These are phyloP conservation scores for Eutrema salsugineum DNA, from an alignment of 441 rosid genomes.

Conservation along the genomic window DNA sequence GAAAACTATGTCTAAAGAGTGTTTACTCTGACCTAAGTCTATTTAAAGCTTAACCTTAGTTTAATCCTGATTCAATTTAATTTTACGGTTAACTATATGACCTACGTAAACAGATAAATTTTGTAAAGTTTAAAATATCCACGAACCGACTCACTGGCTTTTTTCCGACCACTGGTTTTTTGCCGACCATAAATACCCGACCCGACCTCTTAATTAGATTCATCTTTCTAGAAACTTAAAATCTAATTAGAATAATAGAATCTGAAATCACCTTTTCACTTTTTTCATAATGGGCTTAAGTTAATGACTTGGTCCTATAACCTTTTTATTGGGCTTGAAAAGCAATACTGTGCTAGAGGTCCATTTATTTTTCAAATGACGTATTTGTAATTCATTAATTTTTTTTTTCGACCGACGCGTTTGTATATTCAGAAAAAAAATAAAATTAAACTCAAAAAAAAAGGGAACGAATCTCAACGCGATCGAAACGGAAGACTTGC, in stretches of 20 bases:
- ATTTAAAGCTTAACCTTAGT: not conserved
- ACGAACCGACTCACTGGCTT: not conserved
- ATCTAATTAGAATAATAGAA: too few species aligned
- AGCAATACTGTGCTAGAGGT: not conserved
- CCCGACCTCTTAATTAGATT: not conserved
- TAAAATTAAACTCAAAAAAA: too few species aligned
- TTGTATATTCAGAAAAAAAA: too few species aligned
- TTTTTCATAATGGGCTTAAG: not conserved
- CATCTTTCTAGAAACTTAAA: too few species aligned
- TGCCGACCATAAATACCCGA: not conserved
- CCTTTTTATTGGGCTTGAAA: not conserved
- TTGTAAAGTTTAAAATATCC: not conserved
- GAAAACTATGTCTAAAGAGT: not conserved
- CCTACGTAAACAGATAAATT: not conserved
- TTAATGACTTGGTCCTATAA: not conserved
- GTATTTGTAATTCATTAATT: too few species aligned
- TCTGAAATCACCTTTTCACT: too few species aligned
- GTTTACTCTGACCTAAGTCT: not conserved
- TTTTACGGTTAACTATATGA: not conserved
- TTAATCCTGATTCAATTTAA: not conserved
- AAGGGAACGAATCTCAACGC: not conserved
- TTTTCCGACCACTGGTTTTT: not conserved
- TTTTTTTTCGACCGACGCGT: too few species aligned
- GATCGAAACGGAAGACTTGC: not conserved
- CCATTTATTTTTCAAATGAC: not conserved